Base-by-base conservation (phyloP, 805 yeast species). In the Ogataea allantospora region DNA sequence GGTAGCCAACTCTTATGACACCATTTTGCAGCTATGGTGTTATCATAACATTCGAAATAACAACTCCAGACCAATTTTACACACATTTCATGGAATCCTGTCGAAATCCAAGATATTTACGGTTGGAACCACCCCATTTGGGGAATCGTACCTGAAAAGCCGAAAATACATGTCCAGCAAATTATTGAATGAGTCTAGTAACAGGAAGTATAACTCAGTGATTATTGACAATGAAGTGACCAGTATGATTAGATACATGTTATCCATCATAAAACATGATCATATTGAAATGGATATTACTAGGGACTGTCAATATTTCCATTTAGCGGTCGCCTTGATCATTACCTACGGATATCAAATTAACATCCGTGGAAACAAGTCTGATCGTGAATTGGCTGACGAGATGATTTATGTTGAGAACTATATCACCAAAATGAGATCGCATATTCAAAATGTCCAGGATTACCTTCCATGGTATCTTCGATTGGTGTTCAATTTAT, bases 31-130 rank as follows among this genome's bases (percentile, higher is more conserved):
- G 16, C 58, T 84, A 3, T 82, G 85, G 84, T 56, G 71, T 18
- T 58, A 57, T 19, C 54, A 47, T 10, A 66, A 68, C 46, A 62
- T 78, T 6, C 55, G 65, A 22, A 73, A 79, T 3, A 75, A 75
- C 43, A 80, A 77, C 48, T 83, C 91, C 1, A 63, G 95, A 27
- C 93, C 93, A 0, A 58, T 68, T 14, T 65, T 73, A 37, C 75
- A 75, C 56, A 81, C 88, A 1, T 84, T 85, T 60, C 93, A 85
- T 59, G 63, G 68, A 13, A 67, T 83, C 2, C 65, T 83, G 28
- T 70, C 83, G 0, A 58, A 66, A 16, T 67, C 75, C 0, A 77
- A 72, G 38, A 78, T 82, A 0, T 75, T 70, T 47, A 80, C 87
- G 0, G 66, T 80, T 12, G 87, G 87, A 0, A 76, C 84, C 1